Percentiles rank a stretch among this genome's conserved stretches.
Evolutionary conservation across 2,329 filamentous ascomycete species (phyloP).

Genomic region (Plenodomus lindquistii): DNA sequence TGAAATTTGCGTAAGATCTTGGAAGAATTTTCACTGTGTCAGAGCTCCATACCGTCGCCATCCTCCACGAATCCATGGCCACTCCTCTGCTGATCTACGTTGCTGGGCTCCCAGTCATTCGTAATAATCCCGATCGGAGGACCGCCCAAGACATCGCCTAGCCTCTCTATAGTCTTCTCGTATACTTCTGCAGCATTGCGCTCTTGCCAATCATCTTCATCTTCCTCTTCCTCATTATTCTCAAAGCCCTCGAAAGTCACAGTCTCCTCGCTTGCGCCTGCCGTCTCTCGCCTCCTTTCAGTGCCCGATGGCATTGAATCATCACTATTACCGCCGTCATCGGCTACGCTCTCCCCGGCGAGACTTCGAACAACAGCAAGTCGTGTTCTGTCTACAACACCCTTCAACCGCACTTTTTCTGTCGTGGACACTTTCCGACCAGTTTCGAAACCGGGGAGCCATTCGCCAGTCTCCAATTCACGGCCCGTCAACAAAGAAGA

Average conservation of each 20-base stretch:
- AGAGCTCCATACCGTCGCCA: slow-evolving; percentile 13
- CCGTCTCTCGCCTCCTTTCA: slow-evolving; percentile 29
- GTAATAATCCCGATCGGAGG: slow-evolving; percentile 53
- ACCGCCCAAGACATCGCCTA: slow-evolving; percentile 68
- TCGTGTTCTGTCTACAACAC: slow-evolving; percentile 76
- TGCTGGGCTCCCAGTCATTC: slow-evolving; percentile 37
- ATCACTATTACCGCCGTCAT: slow-evolving; percentile 30
- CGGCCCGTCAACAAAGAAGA: slow-evolving; percentile 71
- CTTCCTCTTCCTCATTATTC: slow-evolving; percentile 49
- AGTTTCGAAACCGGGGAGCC: slow-evolving; percentile 71
- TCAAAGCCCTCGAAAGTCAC: slow-evolving; percentile 43
- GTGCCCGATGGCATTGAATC: slow-evolving; percentile 38
- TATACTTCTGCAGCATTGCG: slow-evolving; percentile 66
- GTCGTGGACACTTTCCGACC: slow-evolving; percentile 71
- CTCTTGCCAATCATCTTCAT: slow-evolving; percentile 43
- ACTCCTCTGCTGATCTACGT: slow-evolving; percentile 11
- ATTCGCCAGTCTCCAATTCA: slow-evolving; percentile 66
- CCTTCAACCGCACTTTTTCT: slow-evolving; percentile 86
- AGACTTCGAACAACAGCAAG: slow-evolving; percentile 71
- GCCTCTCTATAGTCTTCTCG: slow-evolving; percentile 74
- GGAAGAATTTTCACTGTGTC: background rate
- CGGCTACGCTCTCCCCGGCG: slow-evolving; percentile 55
- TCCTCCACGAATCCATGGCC: slow-evolving; percentile 18
- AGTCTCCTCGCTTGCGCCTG: slow-evolving; percentile 20
- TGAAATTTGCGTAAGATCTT: too few relatives aligned